These are phyloP conservation scores for Rheum nobile DNA, from an alignment of 148 eudicot genomes.

Conservation along the genomic window DNA sequence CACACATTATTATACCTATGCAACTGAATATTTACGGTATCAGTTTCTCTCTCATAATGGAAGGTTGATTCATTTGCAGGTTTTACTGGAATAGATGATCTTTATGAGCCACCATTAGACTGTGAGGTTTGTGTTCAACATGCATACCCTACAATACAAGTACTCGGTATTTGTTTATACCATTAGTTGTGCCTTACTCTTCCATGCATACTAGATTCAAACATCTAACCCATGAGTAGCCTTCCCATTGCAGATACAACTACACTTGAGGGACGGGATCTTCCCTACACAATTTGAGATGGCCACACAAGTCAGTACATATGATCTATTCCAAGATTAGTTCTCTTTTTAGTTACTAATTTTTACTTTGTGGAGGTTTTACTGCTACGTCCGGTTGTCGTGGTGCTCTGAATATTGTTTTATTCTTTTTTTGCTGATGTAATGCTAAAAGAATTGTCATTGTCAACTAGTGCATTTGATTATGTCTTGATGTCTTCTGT, in stretches of 20 bases:
- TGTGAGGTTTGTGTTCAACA: constrained; percentile 55
- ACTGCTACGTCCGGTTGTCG: too few species aligned
- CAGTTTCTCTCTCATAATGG: background rate
- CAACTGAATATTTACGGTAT: background rate
- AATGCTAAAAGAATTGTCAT: too few species aligned
- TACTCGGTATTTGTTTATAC: background rate
- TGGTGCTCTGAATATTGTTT: too few species aligned
- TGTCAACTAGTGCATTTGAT: too few species aligned
- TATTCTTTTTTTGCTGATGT: too few species aligned
- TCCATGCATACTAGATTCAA: too few species aligned
- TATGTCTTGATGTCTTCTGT: too few species aligned
- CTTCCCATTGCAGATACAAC: constrained; percentile 47
- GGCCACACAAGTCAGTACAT: constrained; percentile 80
- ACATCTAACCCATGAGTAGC: background rate
- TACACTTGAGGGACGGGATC: constrained; percentile 34
- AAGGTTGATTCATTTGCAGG: constrained; percentile 31
- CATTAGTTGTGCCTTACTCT: too few species aligned
- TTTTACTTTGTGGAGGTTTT: too few species aligned
- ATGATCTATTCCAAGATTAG: too few species aligned
- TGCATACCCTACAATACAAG: background rate
- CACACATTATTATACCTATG: background rate
- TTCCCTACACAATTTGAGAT: constrained; percentile 60
- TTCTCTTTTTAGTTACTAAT: too few species aligned
- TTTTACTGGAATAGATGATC: constrained; percentile 96
- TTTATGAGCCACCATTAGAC: constrained; percentile 72